Evolutionary conservation across 2,329 filamentous ascomycete species (phyloP), one percentile per base, ranked within the genome.

Genomic region (Blastomyces emzantsi): DNA sequence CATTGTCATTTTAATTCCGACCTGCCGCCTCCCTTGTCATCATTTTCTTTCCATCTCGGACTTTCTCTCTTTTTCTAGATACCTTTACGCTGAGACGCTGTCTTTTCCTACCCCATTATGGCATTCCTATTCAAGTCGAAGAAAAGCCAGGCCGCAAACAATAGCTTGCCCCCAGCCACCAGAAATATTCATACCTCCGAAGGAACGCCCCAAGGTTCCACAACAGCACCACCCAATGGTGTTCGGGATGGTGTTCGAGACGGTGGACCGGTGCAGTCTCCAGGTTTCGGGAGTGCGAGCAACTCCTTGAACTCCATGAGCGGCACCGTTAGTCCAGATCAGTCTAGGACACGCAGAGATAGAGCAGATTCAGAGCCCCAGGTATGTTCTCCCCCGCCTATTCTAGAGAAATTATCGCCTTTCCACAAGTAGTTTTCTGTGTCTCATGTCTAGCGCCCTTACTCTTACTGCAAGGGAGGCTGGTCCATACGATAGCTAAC

Each of bases 91-190:
- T 51, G 28, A 61, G 30, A 60, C n/a, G 22, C 39, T 51, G 25
- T n/a, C 36, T 59, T 47, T 57, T 25, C 22, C 13, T 55, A 28
- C n/a, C 17, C 22, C 52, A 19, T 41, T 36, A 92, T 92, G 89
- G 87, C 89, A 69, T 92, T 92, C 76, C 82, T 92, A 66, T 92
- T 92, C 81, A 90, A 90, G 76, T 90, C 87, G 63, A 92, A 91
- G 78, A 91, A 90, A 77, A 83, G 85, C 73, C 86, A 88, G 75
- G 84, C 86, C 64, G 67, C 70, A 68, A 76, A 78, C 51, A 67
- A 69, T 25, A 77, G 9, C 45, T 60, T 84, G 41, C 82, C 83
- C 55, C 75, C 82, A n/a, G 81, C 82, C 61, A 79, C 80, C 28
- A 78, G 84, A 70, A 83, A 84, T 64, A 79, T 84, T 62, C 78